A percentile compares a stretch with the other conserved stretches of the same genome.
Conservation (phyloP, 257 asterid genomes). For the Gentiana dahurica region DNA sequence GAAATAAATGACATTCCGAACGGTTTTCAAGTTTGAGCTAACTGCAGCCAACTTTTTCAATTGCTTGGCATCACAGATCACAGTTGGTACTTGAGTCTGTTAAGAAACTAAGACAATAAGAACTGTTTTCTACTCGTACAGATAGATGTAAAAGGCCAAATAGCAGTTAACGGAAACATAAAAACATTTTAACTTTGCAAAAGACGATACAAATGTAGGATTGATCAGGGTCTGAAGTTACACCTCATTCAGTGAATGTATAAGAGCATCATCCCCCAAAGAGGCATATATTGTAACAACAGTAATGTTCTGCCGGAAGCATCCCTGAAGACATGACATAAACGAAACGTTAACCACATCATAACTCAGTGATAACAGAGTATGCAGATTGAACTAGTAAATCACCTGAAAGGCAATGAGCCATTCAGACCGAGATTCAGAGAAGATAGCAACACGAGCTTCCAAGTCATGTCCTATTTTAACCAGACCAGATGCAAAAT, state of each 20-base stretch:
- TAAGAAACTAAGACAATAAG: conserved; percentile 16
- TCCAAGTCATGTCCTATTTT: conserved; percentile 68
- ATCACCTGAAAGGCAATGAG: conserved; percentile 68
- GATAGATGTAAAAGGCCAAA: conserved; percentile 4
- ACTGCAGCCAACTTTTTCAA: conserved; percentile 57
- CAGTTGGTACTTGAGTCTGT: conserved; percentile 83
- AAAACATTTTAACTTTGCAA: neutral
- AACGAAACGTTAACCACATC: conserved; percentile 8
- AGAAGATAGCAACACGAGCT: conserved; percentile 74
- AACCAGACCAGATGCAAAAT: conserved; percentile 86
- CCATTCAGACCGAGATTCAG: conserved; percentile 89
- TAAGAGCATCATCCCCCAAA: conserved; percentile 80
- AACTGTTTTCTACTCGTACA: conserved; percentile 2
- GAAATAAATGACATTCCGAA: conserved; percentile 52
- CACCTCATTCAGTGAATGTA: conserved; percentile 87
- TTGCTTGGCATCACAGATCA: conserved; percentile 75
- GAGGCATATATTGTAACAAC: conserved; percentile 87
- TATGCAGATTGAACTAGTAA: neutral
- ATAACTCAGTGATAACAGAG: neutral
- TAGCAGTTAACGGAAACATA: neutral
- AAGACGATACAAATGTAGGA: no score
- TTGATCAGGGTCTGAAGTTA: no score
- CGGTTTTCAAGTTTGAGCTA: conserved; percentile 49
- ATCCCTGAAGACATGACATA: conserved; percentile 43
- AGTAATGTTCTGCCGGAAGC: conserved; percentile 76